Conservation (phyloP, 495 filamentous ascomycete species). For the Jackrogersella minutella region DNA sequence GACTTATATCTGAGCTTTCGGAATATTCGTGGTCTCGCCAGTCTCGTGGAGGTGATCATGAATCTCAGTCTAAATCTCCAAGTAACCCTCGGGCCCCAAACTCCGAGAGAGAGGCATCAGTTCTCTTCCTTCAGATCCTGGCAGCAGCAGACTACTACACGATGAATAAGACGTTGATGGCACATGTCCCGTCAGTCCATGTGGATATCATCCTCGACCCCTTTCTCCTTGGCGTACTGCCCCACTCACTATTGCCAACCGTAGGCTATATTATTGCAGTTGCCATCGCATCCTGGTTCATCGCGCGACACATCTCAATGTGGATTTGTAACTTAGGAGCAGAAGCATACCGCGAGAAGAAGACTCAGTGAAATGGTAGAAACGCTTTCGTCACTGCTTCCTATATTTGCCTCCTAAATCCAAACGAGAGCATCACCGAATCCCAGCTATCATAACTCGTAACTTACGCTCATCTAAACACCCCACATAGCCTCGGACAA, state of each 20-base stretch:
- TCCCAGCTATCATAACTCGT: constrained; percentile 39
- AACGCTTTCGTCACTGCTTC: constrained; percentile 20
- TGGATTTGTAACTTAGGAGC: constrained; percentile 44
- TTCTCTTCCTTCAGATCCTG: constrained; percentile 79
- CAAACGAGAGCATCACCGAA: constrained; percentile 35
- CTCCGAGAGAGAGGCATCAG: constrained; percentile 54
- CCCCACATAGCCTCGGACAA: not conserved
- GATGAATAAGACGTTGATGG: constrained; percentile 76
- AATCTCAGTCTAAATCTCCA: constrained; percentile 8
- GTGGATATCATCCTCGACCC: constrained; percentile 94
- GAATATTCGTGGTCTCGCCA: constrained; percentile 66
- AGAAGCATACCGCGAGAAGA: constrained; percentile 37
- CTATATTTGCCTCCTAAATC: constrained; percentile 39
- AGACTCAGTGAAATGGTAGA: constrained; percentile 47
- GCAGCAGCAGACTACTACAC: constrained; percentile 87
- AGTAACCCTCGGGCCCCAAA: not conserved
- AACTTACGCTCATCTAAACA: constrained; percentile 11
- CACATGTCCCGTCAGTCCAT: constrained; percentile 72
- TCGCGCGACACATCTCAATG: constrained; percentile 49
- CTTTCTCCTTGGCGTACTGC: constrained; percentile 75
- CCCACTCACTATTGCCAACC: constrained; percentile 73
- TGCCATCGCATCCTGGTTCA: constrained; percentile 58
- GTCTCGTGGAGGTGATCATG: constrained; percentile 17
- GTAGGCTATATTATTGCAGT: constrained; percentile 66
- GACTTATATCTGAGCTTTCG: constrained; percentile 69